Evolutionary conservation across 202 grass and related monocot species (phyloP).

Genomic region (Setaria viridis): DNA sequence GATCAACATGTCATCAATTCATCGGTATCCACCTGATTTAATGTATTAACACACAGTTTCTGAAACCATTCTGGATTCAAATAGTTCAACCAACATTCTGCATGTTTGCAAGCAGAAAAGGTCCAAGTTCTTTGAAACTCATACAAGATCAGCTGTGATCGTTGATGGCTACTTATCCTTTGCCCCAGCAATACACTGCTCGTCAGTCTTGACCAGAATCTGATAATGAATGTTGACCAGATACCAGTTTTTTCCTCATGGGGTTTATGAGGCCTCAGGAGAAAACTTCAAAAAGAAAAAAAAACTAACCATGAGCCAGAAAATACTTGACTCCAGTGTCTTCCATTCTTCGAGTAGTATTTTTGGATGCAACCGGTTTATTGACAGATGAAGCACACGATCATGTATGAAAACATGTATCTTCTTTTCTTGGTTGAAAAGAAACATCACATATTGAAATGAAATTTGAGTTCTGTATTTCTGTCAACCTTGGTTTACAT

Average conservation of each 20-base stretch:
- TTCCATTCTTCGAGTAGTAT: constrained; percentile 27
- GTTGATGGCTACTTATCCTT: background rate
- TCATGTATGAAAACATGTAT: constrained; percentile 19
- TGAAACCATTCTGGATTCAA: background rate
- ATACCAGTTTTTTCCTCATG: background rate
- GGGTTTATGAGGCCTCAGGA: background rate
- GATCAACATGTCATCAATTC: background rate
- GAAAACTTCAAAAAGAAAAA: background rate
- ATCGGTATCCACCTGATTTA: background rate
- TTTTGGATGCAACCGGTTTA: background rate
- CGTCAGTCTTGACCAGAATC: background rate
- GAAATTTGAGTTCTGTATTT: background rate
- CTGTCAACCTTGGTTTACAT: background rate
- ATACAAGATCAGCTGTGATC: background rate
- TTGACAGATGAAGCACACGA: constrained; percentile 22
- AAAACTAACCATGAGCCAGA: background rate
- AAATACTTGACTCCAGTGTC: background rate
- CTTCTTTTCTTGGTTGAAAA: background rate
- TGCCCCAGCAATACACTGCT: background rate
- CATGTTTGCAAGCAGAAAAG: background rate
- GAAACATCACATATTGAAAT: background rate
- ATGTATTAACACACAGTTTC: background rate
- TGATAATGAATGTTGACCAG: constrained; percentile 1
- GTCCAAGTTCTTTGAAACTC: background rate
- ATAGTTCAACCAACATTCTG: background rate